A percentile compares a stretch with the other conserved stretches of the same genome.
phyloP scores from a whole-genome alignment of 257 asterid genomes.

The Jacaranda copaia region DNA sequence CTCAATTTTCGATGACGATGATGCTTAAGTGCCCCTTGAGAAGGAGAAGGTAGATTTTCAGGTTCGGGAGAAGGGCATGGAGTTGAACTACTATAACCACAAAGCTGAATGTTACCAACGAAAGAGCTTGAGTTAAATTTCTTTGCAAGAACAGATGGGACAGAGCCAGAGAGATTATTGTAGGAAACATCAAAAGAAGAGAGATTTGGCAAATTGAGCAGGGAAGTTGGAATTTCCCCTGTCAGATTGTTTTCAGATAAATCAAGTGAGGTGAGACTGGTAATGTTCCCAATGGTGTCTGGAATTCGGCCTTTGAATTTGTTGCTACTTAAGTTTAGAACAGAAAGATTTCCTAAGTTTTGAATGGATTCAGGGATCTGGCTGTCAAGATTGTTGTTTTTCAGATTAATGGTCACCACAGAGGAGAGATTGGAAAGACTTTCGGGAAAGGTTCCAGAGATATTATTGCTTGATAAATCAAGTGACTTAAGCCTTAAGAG shows the following conservation, averaged over 20 bases:
- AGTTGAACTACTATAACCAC: constrained; percentile 71
- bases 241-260: constrained; percentile 71
- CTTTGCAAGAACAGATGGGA: constrained; percentile 64
- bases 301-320: constrained; percentile 64
- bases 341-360: constrained; percentile 53
- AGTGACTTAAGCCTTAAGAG: constrained; percentile 46
- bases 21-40: constrained; percentile 48
- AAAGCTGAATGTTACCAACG: constrained; percentile 74
- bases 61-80: constrained; percentile 62
- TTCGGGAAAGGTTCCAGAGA: too few species aligned
- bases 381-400: constrained; percentile 48
- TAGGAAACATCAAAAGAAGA: constrained; percentile 72
- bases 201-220: constrained; percentile 53
- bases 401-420: too few species aligned
- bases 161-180: constrained; percentile 80
- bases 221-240: constrained; percentile 75
- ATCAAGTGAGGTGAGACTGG: constrained; percentile 58
- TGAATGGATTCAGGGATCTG: constrained; percentile 53
- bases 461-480: constrained; percentile 49
- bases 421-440: too few species aligned
- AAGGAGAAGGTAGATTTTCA: constrained; percentile 37
- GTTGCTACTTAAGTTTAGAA: constrained; percentile 58
- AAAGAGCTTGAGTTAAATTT: constrained; percentile 81
- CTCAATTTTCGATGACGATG: constrained; percentile 42
- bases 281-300: constrained; percentile 55